A percentile compares a stretch with the other conserved stretches of the same genome.
phyloP scores from a whole-genome alignment of 805 yeast genomes.

The Clavispora asparagi region DNA sequence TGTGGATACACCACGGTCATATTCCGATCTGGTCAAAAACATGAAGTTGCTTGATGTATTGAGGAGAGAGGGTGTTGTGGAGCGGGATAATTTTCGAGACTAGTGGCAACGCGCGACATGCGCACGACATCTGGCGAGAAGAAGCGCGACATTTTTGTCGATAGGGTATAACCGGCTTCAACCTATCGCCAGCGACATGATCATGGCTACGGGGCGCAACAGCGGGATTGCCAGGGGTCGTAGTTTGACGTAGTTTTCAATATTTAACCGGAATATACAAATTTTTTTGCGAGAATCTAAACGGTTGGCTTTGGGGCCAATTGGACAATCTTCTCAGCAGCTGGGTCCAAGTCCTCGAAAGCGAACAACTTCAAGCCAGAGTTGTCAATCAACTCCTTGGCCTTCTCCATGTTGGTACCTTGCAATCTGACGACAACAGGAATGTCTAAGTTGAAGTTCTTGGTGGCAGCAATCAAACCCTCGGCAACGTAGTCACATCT shows the following conservation, averaged over 20 bases:
- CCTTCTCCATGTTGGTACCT: conserved; percentile 92
- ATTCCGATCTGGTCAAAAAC: conserved; percentile 99
- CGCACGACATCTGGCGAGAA: conserved; percentile 9
- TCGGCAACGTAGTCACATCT: conserved; percentile 98
- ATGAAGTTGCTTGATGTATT: conserved; percentile 30
- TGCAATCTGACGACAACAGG: conserved; percentile 98
- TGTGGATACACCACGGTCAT: conserved; percentile 97
- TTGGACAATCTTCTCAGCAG: conserved; percentile 91
- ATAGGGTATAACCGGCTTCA: neutral
- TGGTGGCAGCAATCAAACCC: conserved; percentile 94
- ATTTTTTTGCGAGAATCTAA: conserved; percentile 1
- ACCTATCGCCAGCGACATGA: too few species aligned
- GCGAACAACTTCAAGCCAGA: conserved; percentile 92
- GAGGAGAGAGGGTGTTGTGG: neutral
- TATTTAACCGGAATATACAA: conserved; percentile 1
- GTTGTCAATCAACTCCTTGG: conserved; percentile 76
- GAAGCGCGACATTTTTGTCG: conserved; percentile 2
- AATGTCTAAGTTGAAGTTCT: conserved; percentile 80
- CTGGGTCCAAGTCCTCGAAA: conserved; percentile 90
- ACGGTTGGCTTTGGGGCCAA: conserved; percentile 38
- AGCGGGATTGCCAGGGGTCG: neutral
- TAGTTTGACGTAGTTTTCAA: neutral
- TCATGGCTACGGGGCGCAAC: too few species aligned
- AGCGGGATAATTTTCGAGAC: neutral
- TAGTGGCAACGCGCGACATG: conserved; percentile 9